phyloP scores from a whole-genome alignment of 805 yeast species.

The Candida nonsorbophila region DNA sequence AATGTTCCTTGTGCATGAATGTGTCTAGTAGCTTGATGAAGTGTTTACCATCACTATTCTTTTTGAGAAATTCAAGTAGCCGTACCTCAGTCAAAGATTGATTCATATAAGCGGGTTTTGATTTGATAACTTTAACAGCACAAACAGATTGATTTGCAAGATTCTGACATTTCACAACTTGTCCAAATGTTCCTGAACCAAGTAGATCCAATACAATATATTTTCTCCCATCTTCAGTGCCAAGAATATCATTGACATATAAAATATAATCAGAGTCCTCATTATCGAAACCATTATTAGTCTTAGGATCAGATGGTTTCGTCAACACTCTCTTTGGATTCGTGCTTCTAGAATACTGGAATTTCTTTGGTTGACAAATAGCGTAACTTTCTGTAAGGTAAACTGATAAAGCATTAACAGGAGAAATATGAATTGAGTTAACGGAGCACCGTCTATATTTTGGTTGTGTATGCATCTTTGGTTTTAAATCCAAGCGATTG shows the following conservation, averaged over 20 bases:
- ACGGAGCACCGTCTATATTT: slow-evolving; percentile 67
- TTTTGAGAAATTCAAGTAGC: slow-evolving; percentile 75
- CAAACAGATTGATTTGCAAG: slow-evolving; percentile 76
- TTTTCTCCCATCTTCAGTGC: slow-evolving; percentile 77
- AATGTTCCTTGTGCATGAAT: slow-evolving; percentile 86
- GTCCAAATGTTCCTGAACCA: slow-evolving; percentile 98
- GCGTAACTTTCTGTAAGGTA: slow-evolving; percentile 75
- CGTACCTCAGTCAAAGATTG: slow-evolving; percentile 90
- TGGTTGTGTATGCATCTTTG: slow-evolving; percentile 56
- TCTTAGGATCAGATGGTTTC: slow-evolving; percentile 80
- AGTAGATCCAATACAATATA: slow-evolving; percentile 85
- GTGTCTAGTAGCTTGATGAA: slow-evolving; percentile 78
- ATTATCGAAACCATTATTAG: slow-evolving; percentile 82
- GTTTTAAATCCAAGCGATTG: slow-evolving; percentile 50
- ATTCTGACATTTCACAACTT: slow-evolving; percentile 91
- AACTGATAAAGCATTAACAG: slow-evolving; percentile 73
- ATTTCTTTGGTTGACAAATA: slow-evolving; percentile 72
- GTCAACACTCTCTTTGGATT: slow-evolving; percentile 92
- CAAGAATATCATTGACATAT: slow-evolving; percentile 90
- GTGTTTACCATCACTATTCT: slow-evolving; percentile 60
- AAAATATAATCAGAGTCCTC: slow-evolving; percentile 85
- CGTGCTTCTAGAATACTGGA: slow-evolving; percentile 74
- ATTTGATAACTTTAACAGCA: slow-evolving; percentile 92
- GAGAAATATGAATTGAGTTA: slow-evolving; percentile 63
- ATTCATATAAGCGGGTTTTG: slow-evolving; percentile 84